Conservation (phyloP, 2,329 filamentous ascomycete genomes). For the Penicillium sp. region DNA sequence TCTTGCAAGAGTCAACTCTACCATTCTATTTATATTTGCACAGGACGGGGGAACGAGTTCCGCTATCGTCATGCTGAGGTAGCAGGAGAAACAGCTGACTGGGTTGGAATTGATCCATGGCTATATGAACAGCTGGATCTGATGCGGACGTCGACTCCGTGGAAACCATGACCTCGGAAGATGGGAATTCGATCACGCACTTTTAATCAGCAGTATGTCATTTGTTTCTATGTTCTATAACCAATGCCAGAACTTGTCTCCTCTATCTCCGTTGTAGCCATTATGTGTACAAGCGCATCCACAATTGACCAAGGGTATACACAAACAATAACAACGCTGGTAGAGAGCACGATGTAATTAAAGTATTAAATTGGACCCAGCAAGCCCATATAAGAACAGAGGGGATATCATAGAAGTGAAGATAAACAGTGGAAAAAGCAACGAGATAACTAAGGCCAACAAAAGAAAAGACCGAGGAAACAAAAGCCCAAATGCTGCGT, state of each 20-base stretch:
- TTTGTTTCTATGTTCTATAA: slow-evolving; percentile 5
- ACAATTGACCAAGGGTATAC: slow-evolving; percentile 15
- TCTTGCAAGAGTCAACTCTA: background rate
- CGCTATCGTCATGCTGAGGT: slow-evolving; percentile 18
- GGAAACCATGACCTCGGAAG: background rate
- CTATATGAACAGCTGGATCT: background rate
- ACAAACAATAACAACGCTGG: slow-evolving; percentile 21
- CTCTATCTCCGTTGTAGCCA: slow-evolving; percentile 11
- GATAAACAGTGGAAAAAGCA: slow-evolving; percentile 22
- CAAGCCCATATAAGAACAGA: slow-evolving; percentile 38
- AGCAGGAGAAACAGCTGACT: background rate
- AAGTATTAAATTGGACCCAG: slow-evolving; percentile 32
- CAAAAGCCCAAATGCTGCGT: slow-evolving; percentile 41
- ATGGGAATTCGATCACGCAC: background rate
- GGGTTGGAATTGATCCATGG: slow-evolving; percentile 6
- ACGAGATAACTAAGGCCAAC: slow-evolving; percentile 21
- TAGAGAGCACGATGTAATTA: slow-evolving; percentile 27
- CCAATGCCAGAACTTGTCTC: background rate
- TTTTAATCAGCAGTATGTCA: slow-evolving; percentile 17
- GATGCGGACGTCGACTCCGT: slow-evolving; percentile 14
- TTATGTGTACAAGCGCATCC: slow-evolving; percentile 17
- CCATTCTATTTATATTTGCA: background rate
- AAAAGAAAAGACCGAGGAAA: slow-evolving; percentile 19
- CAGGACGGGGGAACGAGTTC: background rate
- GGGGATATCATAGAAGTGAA: slow-evolving; percentile 45